phyloP scores from a whole-genome alignment of 257 asterid species.

The Penstemon davidsonii region DNA sequence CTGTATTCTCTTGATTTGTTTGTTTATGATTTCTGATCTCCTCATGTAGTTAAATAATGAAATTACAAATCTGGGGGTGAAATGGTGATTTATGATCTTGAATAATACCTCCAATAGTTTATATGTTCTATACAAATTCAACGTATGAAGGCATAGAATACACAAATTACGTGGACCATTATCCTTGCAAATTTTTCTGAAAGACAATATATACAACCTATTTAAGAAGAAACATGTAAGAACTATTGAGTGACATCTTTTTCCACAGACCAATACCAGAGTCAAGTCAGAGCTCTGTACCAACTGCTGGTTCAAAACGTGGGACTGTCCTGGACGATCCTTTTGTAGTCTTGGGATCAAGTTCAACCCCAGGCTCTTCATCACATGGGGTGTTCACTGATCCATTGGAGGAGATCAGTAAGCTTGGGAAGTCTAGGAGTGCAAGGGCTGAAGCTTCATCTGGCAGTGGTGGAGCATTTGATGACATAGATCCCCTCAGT shows the following conservation, averaged over 20 bases:
- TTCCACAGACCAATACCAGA: conserved; percentile 68
- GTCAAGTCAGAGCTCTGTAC: conserved; percentile 58
- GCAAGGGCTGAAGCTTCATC: conserved; percentile 54
- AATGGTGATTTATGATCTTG: too few species aligned
- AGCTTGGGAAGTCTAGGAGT: conserved; percentile 61
- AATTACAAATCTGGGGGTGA: neutral
- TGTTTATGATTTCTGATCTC: neutral
- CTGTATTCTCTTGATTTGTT: neutral
- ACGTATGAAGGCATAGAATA: conserved; percentile 2
- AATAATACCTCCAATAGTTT: neutral
- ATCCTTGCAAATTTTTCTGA: too few species aligned
- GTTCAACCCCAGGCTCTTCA: conserved; percentile 52
- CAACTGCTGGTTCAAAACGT: conserved; percentile 51
- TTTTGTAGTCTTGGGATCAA: conserved; percentile 68
- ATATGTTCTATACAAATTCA: neutral
- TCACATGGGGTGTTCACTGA: conserved; percentile 52
- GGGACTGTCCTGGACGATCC: conserved; percentile 60
- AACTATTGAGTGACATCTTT: conserved; percentile 12
- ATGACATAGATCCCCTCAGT: conserved; percentile 75
- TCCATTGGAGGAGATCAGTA: conserved; percentile 71
- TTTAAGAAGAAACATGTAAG: conserved; percentile 10
- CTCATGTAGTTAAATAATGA: neutral
- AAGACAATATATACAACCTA: too few species aligned
- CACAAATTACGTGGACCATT: too few species aligned
- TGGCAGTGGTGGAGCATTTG: conserved; percentile 64